These are phyloP conservation scores for Desmodesmus armatus DNA, from an alignment of 139 green algal genomes.

Conservation along the genomic window DNA sequence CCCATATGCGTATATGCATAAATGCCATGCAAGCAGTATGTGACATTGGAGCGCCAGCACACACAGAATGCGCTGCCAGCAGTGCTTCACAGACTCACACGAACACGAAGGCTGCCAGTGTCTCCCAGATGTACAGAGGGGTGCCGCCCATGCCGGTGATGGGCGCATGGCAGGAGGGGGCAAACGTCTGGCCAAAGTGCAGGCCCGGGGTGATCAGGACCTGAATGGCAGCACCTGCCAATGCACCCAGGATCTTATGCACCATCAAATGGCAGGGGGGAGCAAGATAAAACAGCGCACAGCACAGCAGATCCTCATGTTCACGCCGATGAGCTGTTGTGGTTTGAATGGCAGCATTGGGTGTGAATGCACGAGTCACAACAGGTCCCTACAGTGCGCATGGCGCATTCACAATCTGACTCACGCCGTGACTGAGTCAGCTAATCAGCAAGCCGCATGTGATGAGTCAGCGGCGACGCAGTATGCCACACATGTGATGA, in stretches of 20 bases:
- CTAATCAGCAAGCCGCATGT: too few species aligned
- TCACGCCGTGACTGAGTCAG: too few species aligned
- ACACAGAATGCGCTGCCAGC: too few species aligned
- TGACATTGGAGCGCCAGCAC: too few species aligned
- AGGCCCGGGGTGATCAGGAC: constrained; percentile 22
- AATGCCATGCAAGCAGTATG: too few species aligned
- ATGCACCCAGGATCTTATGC: constrained; percentile 50
- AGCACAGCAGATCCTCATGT: background rate
- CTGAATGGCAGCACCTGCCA: constrained; percentile 57
- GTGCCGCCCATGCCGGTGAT: constrained; percentile 38
- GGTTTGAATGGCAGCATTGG: background rate
- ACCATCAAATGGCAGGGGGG: background rate
- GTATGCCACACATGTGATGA: too few species aligned
- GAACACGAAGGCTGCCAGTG: constrained; percentile 54
- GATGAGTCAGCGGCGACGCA: too few species aligned
- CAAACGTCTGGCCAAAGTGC: background rate
- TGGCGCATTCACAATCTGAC: too few species aligned
- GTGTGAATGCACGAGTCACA: background rate
- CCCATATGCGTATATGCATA: too few species aligned
- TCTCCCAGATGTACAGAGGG: constrained; percentile 55
- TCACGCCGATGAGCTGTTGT: background rate
- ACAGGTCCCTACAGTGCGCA: too few species aligned
- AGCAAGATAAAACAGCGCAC: background rate
- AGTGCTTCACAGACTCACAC: too few species aligned
- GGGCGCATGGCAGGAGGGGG: constrained; percentile 5